Evolutionary conservation across 768 basidiomycete species (phyloP).

Genomic region (Rhizopogon vulgaris): DNA sequence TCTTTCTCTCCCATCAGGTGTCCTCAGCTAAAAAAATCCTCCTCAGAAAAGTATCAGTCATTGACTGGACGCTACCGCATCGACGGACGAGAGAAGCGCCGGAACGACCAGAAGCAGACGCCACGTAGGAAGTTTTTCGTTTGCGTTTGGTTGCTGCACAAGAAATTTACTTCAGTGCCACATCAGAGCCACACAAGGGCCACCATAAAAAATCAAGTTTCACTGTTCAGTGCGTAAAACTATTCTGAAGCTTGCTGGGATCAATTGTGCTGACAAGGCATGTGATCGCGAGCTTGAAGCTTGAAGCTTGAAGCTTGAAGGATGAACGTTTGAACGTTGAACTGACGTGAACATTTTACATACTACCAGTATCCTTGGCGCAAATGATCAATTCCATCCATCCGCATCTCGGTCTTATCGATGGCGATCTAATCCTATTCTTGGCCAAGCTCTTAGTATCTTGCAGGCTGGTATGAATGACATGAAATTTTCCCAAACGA

Average conservation of each 20-base stretch:
- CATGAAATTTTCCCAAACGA: too few species aligned
- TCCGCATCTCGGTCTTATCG: not conserved
- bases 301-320: not conserved
- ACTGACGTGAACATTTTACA: not conserved
- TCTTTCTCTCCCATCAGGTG: not conserved
- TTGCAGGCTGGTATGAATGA: too few species aligned
- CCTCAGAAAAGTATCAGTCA: not conserved
- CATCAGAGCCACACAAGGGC: not conserved
- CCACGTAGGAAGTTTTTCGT: conserved; percentile 1
- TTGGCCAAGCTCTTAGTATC: not conserved
- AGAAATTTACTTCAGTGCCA: not conserved
- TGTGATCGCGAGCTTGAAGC: not conserved
- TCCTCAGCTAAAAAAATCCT: not conserved
- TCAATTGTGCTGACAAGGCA: not conserved
- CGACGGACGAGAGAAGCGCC: not conserved
- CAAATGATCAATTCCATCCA: not conserved
- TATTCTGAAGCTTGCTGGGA: not conserved
- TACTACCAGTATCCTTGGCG: not conserved
- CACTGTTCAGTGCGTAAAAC: too few species aligned
- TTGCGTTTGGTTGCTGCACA: conserved; percentile 1
- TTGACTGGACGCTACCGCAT: not conserved
- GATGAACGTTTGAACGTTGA: too few species aligned
- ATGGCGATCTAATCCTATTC: not conserved
- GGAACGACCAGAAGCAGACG: not conserved
- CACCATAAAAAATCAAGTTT: not conserved